Base-by-base conservation (phyloP, 495 filamentous ascomycete species). In the Xylaria venustula region DNA sequence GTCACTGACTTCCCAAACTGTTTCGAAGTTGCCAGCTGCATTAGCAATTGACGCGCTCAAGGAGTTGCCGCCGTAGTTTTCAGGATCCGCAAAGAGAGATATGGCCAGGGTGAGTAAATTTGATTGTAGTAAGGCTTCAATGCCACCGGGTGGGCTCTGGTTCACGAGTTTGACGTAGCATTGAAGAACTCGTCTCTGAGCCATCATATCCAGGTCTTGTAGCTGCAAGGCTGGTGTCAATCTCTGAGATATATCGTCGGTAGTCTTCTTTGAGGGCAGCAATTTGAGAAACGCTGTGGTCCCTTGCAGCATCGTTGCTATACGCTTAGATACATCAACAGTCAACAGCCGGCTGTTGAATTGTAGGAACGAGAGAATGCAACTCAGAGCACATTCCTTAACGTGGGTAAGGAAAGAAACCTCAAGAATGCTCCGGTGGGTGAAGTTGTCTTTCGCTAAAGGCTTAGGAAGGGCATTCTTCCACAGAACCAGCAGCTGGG, bases 381-480 rank as follows among this genome's bases (percentile, higher is more conserved):
- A 93, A 1, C 94, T 89, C 23, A 99, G 78, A 19, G 94, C 92
- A 74, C 93, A 99, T 77, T 99, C 94, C 62, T 95, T 84, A 17
- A 99, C 92, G 72, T 98, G 95, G 2, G 92, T 88, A 3, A 99
- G 81, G 67, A 97, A 99, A 40, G 90, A 95, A 14, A 92, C 87
- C 71, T 99, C 95, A 8, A 97, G 76, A 54, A 88, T 81, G 56
- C 88, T 90, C 11, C 92, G 83, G 69, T 94, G 87, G 5, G 86
- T 85, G 47, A 88, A 89, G 55, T 93, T 93, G 61, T 97, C 93
- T 73, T 90, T 94, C 23, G 90, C 86, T 11, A 98, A 70, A n/a
- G 95, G 93, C 66, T 92, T 96, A 4, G 94, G 94, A 34, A 99
- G 77, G 2, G 94, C 93, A 75, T 97, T 98, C 72, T 96, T 97